These are phyloP conservation scores for Kickxella alabastrina DNA, from an alignment of 192 early-diverging fungal species.

Conservation along the genomic window DNA sequence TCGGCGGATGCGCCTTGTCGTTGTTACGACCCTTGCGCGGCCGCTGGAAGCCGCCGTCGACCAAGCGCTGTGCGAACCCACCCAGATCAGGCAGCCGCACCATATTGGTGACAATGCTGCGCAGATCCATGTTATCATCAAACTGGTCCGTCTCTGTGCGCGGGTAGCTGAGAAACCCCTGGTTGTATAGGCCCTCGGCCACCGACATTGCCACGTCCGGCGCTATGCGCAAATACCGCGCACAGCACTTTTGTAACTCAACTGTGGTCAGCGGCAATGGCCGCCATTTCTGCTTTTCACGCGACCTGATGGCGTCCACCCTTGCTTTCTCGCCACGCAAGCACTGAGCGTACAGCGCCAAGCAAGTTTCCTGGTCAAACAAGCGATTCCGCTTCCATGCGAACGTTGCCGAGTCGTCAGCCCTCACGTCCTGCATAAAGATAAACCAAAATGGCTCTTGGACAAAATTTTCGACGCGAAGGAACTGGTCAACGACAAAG, in stretches of 20 bases:
- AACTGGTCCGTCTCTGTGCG: constrained; percentile 96
- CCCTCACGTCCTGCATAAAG: constrained; percentile 56
- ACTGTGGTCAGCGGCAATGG: constrained; percentile 92
- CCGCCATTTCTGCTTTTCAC: constrained; percentile 79
- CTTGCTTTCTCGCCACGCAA: constrained; percentile 55
- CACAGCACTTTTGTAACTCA: constrained; percentile 84
- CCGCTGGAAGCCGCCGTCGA: constrained; percentile 60
- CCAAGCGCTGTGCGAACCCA: constrained; percentile 53
- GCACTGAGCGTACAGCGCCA: constrained; percentile 75
- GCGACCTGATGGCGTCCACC: constrained; percentile 57
- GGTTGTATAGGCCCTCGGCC: constrained; percentile 85
- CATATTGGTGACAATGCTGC: constrained; percentile 62
- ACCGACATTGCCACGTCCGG: constrained; percentile 77
- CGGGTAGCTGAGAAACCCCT: constrained; percentile 92
- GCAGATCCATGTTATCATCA: constrained; percentile 67
- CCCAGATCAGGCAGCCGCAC: constrained; percentile 30
- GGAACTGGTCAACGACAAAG: constrained; percentile 87
- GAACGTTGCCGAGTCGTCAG: constrained; percentile 58
- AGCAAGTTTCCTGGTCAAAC: constrained; percentile 70
- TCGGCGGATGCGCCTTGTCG: constrained; percentile 97
- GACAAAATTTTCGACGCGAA: constrained; percentile 70
- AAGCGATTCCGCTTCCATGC: constrained; percentile 68
- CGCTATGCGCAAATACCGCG: constrained; percentile 64
- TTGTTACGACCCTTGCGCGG: constrained; percentile 83
- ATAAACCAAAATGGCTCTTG: constrained; percentile 93